Percentiles rank a stretch among this genome's conserved stretches.
Conservation (phyloP, 2,329 filamentous ascomycete genomes). For the Parastagonospora avenae region DNA sequence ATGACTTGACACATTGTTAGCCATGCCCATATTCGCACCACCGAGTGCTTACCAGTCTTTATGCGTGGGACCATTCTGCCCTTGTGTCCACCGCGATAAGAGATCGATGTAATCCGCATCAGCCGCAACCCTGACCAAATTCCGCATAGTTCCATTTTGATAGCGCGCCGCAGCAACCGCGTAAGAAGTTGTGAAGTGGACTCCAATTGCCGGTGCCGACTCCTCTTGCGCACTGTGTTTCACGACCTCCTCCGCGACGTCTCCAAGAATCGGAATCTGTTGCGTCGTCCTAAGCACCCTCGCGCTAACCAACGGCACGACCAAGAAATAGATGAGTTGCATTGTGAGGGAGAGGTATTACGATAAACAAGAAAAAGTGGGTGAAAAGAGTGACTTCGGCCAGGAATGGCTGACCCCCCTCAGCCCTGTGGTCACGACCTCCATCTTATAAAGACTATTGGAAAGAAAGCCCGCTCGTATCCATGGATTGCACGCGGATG, state of each 20-base stretch:
- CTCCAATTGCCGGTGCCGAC: conserved; percentile 20
- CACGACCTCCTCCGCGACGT: background rate
- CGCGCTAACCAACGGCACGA: conserved; percentile 16
- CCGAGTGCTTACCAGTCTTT: conserved; percentile 8
- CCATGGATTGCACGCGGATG: conserved; percentile 1
- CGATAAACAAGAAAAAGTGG: background rate
- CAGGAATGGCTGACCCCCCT: background rate
- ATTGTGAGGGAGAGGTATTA: conserved; percentile 3
- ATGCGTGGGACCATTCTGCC: conserved; percentile 1
- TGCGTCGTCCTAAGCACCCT: conserved; percentile 5
- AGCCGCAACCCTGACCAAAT: conserved; percentile 28
- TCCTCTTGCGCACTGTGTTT: conserved; percentile 1
- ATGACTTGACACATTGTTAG: background rate
- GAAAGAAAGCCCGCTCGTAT: background rate
- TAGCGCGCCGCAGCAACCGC: conserved; percentile 30
- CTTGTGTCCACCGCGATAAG: conserved; percentile 28
- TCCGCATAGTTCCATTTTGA: conserved; percentile 25
- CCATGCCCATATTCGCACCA: background rate
- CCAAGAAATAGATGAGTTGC: conserved; percentile 7
- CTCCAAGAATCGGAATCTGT: conserved; percentile 8
- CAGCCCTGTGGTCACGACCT: background rate
- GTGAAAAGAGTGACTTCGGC: conserved; percentile 1
- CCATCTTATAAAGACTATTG: conserved; percentile 1
- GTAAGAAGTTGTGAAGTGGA: conserved; percentile 36
- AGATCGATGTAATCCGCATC: conserved; percentile 28